Evolutionary conservation across 345 rosid species (phyloP).

Genomic region (Brassica incana): DNA sequence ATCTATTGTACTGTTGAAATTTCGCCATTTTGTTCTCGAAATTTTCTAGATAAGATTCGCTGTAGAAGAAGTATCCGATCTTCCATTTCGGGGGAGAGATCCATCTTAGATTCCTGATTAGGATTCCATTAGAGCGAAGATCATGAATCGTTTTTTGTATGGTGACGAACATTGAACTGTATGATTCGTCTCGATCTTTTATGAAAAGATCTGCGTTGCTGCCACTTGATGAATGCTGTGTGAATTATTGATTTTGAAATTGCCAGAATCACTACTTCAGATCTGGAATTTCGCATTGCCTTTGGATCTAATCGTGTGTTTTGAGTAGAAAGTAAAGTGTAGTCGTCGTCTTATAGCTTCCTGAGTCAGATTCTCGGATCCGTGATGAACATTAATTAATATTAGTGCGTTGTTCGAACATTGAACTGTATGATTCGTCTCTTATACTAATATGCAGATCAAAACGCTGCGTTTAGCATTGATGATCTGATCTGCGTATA

Average conservation of each 20-base stretch:
- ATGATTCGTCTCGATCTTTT: slow-evolving; percentile 24
- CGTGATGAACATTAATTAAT: neutral
- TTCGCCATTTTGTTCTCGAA: slow-evolving; percentile 10
- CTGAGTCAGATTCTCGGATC: slow-evolving; percentile 11
- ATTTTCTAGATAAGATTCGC: slow-evolving; percentile 4
- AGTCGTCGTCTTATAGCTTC: slow-evolving; percentile 6
- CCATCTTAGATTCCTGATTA: slow-evolving; percentile 7
- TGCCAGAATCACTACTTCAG: neutral
- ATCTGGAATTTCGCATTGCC: slow-evolving; percentile 11
- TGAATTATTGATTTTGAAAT: slow-evolving; percentile 11
- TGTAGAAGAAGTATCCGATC: slow-evolving; percentile 19
- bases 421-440: neutral
- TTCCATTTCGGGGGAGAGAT: slow-evolving; percentile 27
- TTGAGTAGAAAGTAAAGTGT: slow-evolving; percentile 1
- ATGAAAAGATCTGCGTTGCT: neutral
- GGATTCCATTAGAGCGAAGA: neutral
- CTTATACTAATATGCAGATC: neutral
- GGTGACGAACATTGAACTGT: neutral
- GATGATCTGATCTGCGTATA: neutral
- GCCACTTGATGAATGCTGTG: neutral
- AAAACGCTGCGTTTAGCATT: neutral
- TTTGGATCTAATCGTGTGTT: neutral
- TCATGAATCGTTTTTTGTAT: neutral
- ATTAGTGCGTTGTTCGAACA: too few relatives aligned
- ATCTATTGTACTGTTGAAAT: slow-evolving; percentile 1